Evolutionary conservation across 73 alveolate genomes (phyloP), one percentile per base, ranked within the genome.

Genomic region (Tetrahymena borealis): DNA sequence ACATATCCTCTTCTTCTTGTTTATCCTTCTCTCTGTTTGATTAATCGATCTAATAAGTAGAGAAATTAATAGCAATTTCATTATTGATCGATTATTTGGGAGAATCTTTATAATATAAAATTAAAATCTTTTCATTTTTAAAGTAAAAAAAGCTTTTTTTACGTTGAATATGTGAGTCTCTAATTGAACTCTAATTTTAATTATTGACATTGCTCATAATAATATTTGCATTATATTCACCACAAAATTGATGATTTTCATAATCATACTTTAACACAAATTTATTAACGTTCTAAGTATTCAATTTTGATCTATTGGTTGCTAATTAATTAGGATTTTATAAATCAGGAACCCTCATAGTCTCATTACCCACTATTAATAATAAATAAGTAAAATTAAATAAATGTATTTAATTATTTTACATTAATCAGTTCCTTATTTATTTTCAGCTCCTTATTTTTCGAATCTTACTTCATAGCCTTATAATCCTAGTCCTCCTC

Each of bases 401-500:
- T n/a, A 36, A 79, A 79, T 28, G 20, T 4, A 36, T 9, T 20
- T 20, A 20, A 1, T 20, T 10, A 36, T 24, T 13, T 36, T 79
- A 79, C 85, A 24, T 60, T 60, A 60, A 10, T 60, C 85, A 15
- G 85, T 79, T n/a, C 78, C 40, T 79, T 36, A n/a, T n/a, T 79
- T 79, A 79, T 93, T 85, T 31, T 93, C 93, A 38, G 31, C 28
- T 38, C 18, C 91, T 78, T 39, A 39, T 20, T 93, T 39, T 93
- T 93, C 95, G 32, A 93, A 79, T 37, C 91, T 93, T 13, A 93
- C 90, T 32, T 78, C 77, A 90, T 93, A 93, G 6, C 95, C 95
- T 40, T 93, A 85, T 38, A 93, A 85, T 39, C 91, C 91, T 20
- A 85, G 79, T 79, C 91, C 95, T 24, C 85, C 85, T 60, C 85